phyloP scores from a whole-genome alignment of 306 rosid genomes.

The Vicia faba region DNA sequence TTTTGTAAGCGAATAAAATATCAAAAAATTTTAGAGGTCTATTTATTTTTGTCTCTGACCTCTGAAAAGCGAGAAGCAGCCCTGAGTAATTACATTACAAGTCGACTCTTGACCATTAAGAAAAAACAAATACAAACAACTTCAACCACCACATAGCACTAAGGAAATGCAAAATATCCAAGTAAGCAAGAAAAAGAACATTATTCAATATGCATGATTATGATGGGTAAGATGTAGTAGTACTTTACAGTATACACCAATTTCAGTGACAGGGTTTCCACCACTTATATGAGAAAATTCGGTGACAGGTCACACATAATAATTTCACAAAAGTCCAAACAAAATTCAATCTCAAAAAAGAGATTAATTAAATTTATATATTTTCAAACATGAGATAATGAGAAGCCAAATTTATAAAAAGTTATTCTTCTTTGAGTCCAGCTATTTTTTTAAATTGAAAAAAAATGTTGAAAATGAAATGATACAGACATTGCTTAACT shows the following conservation, averaged over 20 bases:
- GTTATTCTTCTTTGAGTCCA: slow-evolving; percentile 41
- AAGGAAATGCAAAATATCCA: slow-evolving; percentile 12
- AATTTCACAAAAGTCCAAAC: not conserved
- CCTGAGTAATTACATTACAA: not conserved
- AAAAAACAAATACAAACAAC: not conserved
- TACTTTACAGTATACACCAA: slow-evolving; percentile 13
- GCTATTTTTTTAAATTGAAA: slow-evolving; percentile 42
- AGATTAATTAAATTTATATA: too few species aligned
- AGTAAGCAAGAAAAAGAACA: slow-evolving; percentile 19
- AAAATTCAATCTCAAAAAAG: slow-evolving; percentile 3
- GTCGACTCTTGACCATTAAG: not conserved
- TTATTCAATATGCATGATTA: slow-evolving; percentile 35
- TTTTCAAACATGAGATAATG: too few species aligned
- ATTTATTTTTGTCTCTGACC: too few species aligned
- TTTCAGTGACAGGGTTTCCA: slow-evolving; percentile 41
- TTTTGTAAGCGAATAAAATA: too few species aligned
- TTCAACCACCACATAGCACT: slow-evolving; percentile 52
- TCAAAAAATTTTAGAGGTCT: too few species aligned
- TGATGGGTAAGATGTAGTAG: slow-evolving; percentile 5
- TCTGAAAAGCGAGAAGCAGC: too few species aligned
- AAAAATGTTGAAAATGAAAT: slow-evolving; percentile 28
- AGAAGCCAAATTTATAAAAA: too few species aligned
- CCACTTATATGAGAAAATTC: slow-evolving; percentile 18
- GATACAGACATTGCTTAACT: slow-evolving; percentile 47
- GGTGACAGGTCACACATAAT: slow-evolving; percentile 30